These are phyloP conservation scores for Lippia alba DNA, from an alignment of 305 asterid genomes.

Conservation along the genomic window DNA sequence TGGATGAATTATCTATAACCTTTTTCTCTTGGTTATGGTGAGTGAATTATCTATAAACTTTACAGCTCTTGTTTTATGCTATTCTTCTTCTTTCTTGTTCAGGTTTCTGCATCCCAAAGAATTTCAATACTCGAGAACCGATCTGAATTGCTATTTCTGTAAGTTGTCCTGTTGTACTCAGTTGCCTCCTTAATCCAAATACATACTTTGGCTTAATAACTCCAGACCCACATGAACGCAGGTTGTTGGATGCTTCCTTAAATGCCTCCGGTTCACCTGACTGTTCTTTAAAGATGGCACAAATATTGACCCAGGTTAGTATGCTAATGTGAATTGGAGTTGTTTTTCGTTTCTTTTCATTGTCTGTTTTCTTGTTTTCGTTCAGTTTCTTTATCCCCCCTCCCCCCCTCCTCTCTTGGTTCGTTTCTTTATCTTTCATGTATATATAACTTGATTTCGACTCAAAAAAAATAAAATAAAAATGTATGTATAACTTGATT, in stretches of 20 bases:
- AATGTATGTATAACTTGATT: constrained; percentile 33
- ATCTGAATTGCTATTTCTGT: constrained; percentile 86
- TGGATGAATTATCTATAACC: constrained; percentile 11
- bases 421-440: constrained; percentile 6
- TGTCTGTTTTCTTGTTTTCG: not conserved
- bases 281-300: constrained; percentile 94
- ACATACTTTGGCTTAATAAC: constrained; percentile 33
- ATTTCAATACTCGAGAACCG: constrained; percentile 71
- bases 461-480: too few species aligned
- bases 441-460: constrained; percentile 35
- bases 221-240: constrained; percentile 36
- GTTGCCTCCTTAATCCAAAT: constrained; percentile 11
- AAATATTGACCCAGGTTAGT: constrained; percentile 79
- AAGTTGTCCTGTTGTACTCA: constrained; percentile 41
- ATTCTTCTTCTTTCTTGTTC: constrained; percentile 29
- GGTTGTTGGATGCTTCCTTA: constrained; percentile 88
- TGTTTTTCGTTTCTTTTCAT: constrained; percentile 2
- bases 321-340: constrained; percentile 14
- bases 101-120: constrained; percentile 89
- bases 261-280: constrained; percentile 84
- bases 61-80: constrained; percentile 30
- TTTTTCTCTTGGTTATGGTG: constrained; percentile 26
- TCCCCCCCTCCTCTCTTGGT: not conserved
- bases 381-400: not conserved
- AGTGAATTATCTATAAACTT: constrained; percentile 23